Evolutionary conservation across 805 yeast species (phyloP).

Genomic region (Candida awuae): DNA sequence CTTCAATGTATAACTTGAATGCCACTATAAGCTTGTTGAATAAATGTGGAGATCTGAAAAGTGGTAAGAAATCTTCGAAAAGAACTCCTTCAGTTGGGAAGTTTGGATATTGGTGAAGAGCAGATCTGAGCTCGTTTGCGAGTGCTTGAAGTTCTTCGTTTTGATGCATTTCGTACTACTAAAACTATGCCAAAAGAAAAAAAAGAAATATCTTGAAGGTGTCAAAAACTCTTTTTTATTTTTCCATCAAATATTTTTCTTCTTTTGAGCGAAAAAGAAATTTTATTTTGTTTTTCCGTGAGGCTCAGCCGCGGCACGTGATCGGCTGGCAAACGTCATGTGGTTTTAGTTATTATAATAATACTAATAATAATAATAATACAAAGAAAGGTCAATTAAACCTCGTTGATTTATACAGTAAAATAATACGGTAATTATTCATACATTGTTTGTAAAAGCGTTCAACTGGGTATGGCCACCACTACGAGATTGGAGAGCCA

Average conservation of each 20-base stretch:
- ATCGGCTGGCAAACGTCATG: no score
- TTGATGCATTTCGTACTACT: no score
- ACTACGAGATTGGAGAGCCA: conserved; percentile 4
- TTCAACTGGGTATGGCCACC: conserved; percentile 24
- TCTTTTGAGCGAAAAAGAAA: no score
- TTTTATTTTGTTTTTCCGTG: no score
- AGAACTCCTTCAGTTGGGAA: conserved; percentile 90
- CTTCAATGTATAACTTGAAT: conserved; percentile 64
- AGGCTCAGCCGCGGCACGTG: no score
- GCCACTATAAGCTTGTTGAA: conserved; percentile 79
- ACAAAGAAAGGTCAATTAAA: no score
- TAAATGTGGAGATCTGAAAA: conserved; percentile 72
- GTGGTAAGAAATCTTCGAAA: conserved; percentile 94
- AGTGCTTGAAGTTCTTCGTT: conserved; percentile 22
- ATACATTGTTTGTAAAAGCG: conserved; percentile 29
- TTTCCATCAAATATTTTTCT: no score
- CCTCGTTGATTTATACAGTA: neutral
- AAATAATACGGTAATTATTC: neutral
- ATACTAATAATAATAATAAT: no score
- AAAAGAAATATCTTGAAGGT: no score
- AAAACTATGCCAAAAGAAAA: no score
- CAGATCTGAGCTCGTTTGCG: conserved; percentile 43
- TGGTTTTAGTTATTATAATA: no score
- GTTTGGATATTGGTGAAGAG: conserved; percentile 76
- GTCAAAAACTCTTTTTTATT: no score